Percentiles rank a stretch among this genome's conserved stretches.
These are phyloP conservation scores for Diplosphaera chodatii DNA, from an alignment of 139 green algal genomes.

Conservation along the genomic window DNA sequence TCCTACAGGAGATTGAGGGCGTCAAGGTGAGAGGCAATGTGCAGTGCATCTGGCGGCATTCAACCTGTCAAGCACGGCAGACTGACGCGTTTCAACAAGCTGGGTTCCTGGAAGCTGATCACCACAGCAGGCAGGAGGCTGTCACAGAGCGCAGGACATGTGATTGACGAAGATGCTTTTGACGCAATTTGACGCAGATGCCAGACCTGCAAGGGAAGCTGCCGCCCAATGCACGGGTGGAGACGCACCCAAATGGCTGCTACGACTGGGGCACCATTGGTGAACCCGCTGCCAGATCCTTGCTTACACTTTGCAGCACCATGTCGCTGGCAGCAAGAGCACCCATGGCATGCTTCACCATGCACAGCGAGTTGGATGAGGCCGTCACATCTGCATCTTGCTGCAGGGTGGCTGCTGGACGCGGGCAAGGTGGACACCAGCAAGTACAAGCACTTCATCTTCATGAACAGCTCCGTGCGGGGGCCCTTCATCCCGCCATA, in stretches of 20 bases:
- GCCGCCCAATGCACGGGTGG: conserved; percentile 50
- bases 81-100: too few species aligned
- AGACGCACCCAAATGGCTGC: conserved; percentile 64
- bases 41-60: background rate
- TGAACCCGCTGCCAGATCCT: conserved; percentile 6
- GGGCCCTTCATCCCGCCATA: conserved; percentile 63
- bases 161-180: background rate
- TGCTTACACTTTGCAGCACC: conserved; percentile 17
- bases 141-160: too few species aligned
- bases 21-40: background rate
- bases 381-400: conserved; percentile 9
- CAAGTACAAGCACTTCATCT: conserved; percentile 58
- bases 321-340: too few species aligned
- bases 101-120: too few species aligned
- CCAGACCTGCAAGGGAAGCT: conserved; percentile 24
- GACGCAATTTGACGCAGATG: conserved; percentile 8
- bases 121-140: too few species aligned
- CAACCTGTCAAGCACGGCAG: too few species aligned
- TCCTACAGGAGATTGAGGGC: conserved; percentile 40
- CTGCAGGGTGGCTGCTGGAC: conserved; percentile 61
- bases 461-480: conserved; percentile 66
- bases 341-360: too few species aligned
- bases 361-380: too few species aligned
- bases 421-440: conserved; percentile 9
- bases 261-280: conserved; percentile 73